Base-by-base conservation (phyloP, 495 filamentous ascomycete genomes). In the Penicillium turbatum region DNA sequence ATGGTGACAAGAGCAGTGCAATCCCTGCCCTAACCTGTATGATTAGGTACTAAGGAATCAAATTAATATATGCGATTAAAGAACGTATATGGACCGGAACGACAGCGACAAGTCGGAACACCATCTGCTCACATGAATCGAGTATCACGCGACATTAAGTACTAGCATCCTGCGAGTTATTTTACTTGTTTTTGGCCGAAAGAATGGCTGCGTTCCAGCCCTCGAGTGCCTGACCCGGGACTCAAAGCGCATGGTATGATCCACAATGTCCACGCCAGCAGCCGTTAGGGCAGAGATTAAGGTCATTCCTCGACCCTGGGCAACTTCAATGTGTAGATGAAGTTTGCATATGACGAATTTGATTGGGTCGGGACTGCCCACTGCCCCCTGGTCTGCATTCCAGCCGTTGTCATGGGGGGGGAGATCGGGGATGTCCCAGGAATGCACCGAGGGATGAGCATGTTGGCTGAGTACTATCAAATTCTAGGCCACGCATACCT, bases 321-420 rank as follows among this genome's bases (percentile, higher is more conserved):
- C 21, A 32, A 12, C 19, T 2, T 5, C 6, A 15, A n/a, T 35
- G 37, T 39, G 9, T 5, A 12, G 17, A 17, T 29, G 31, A 44
- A 48, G 32, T 26, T 41, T 11, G 7, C 13, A 37, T 21, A 11
- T 17, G 30, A 16, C 3, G 9, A 6, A n/a, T 46, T 27, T 49
- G 12, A 65, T 67, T 67, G 61, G 61, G 24, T 39, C 34, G 9
- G 1, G 5, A 13, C 31, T 27, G 7, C 12, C 21, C 15, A 11
- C 24, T 9, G 37, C 51, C 10, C 21, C 50, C 13, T 55, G 29
- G 47, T 39, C 16, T 57, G 37, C 64, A 67, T 67, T 67, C 64
- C 59, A 29, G 17, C 40, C 29, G 61, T 67, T 67, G 64, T 62
- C 64, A 62, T 24, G 21, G 21, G 21, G 21, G n/a, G 51, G 64